phyloP scores from a whole-genome alignment of 768 basidiomycete genomes.

The Auricularia cornea region DNA sequence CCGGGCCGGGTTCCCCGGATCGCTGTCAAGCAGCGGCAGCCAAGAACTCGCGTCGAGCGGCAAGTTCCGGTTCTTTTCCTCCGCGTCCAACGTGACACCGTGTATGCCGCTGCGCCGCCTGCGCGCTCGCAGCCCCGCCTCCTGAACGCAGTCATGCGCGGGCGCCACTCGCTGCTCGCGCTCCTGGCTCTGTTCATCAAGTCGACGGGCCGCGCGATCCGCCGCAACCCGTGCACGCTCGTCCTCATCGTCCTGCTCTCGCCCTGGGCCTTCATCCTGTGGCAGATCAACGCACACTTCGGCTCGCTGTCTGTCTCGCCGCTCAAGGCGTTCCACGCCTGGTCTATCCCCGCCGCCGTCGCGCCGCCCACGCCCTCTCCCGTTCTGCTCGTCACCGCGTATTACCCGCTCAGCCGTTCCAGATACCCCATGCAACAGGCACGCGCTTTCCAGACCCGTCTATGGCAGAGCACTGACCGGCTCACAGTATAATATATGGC shows the following conservation, averaged over 20 bases:
- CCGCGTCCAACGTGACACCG: no score
- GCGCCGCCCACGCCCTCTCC: neutral
- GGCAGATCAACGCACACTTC: neutral
- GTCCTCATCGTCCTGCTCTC: neutral
- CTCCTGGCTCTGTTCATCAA: neutral
- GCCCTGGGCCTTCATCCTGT: neutral
- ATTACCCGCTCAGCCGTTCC: conserved; percentile 42
- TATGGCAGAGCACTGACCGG: no score
- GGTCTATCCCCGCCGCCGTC: neutral
- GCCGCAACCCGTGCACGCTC: neutral
- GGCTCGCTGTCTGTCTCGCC: neutral
- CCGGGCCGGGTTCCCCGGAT: no score
- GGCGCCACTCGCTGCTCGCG: neutral
- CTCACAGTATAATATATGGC: conserved; percentile 36
- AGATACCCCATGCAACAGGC: conserved; percentile 33
- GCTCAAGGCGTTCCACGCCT: neutral
- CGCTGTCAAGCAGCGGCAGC: no score
- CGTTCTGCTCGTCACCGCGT: conserved; percentile 45
- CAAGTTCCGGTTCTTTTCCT: no score
- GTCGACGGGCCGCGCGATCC: neutral
- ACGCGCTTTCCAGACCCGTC: no score
- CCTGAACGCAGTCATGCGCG: no score
- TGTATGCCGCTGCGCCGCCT: no score
- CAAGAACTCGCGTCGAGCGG: no score
- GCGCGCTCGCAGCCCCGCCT: no score